Conservation (phyloP, 768 basidiomycete species). For the Tulasnella sp. region DNA sequence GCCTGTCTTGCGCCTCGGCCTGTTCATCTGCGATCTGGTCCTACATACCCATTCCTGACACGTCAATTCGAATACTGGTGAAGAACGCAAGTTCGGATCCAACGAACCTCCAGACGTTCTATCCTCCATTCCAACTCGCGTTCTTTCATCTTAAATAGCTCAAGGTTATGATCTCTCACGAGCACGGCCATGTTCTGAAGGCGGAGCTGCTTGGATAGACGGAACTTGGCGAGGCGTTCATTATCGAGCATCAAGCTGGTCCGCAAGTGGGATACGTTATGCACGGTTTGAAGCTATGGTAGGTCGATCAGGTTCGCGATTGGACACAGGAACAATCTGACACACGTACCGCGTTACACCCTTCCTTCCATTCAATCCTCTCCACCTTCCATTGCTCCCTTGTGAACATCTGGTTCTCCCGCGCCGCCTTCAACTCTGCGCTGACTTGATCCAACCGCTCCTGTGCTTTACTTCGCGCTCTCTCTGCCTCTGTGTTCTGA, state of each 20-base stretch:
- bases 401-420: neutral
- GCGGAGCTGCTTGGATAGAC: neutral
- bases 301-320: neutral
- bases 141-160: slow-evolving; percentile 8
- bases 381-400: slow-evolving; percentile 5
- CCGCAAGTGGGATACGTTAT: slow-evolving; percentile 7
- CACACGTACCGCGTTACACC: neutral
- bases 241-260: neutral
- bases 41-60: neutral
- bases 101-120: slow-evolving; percentile 3
- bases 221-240: neutral
- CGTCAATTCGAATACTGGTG: neutral
- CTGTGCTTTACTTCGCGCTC: neutral
- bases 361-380: neutral
- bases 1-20: neutral
- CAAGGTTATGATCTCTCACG: slow-evolving; percentile 1
- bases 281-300: slow-evolving; percentile 7
- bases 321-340: neutral
- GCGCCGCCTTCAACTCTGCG: neutral
- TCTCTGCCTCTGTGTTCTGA: neutral
- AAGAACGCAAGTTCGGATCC: neutral
- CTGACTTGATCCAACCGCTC: slow-evolving; percentile 2
- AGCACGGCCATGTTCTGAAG: neutral
- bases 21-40: neutral
- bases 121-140: slow-evolving; percentile 8